phyloP scores from a whole-genome alignment of 2,329 filamentous ascomycete genomes.

The Tolypocladium endophyticum region DNA sequence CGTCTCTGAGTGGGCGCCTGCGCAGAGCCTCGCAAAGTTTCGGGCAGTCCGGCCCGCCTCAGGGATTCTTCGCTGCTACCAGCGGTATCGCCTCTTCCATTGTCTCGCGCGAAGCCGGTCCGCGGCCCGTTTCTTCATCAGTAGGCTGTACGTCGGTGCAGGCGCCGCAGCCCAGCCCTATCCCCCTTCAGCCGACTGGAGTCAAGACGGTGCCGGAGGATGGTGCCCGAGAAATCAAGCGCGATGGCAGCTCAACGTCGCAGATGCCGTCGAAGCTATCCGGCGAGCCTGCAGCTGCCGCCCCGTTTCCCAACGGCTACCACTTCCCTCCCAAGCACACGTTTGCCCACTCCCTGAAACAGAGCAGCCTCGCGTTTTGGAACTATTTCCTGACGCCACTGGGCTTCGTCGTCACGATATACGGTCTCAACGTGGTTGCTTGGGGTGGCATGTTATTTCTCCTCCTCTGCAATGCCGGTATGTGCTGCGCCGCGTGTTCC shows the following conservation, averaged over 20 bases:
- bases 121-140: slow-evolving; percentile 8
- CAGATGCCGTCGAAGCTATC: slow-evolving; percentile 8
- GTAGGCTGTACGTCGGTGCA: slow-evolving; percentile 7
- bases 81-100: slow-evolving; percentile 33
- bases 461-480: slow-evolving; percentile 59
- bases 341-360: slow-evolving; percentile 46
- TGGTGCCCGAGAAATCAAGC: neutral
- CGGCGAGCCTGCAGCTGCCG: slow-evolving; percentile 19
- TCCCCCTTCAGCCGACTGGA: neutral
- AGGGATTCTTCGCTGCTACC: slow-evolving; percentile 37
- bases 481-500: neutral
- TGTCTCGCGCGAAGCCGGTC: slow-evolving; percentile 12
- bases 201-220: slow-evolving; percentile 2
- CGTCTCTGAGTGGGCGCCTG: slow-evolving; percentile 19
- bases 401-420: slow-evolving; percentile 68
- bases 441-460: slow-evolving; percentile 92
- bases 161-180: neutral
- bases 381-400: slow-evolving; percentile 64
- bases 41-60: slow-evolving; percentile 33
- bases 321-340: slow-evolving; percentile 53
- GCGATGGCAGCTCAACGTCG: slow-evolving; percentile 7
- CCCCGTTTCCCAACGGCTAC: slow-evolving; percentile 51
- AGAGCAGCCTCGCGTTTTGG: slow-evolving; percentile 53
- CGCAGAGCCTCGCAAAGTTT: slow-evolving; percentile 26
- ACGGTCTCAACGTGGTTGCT: slow-evolving; percentile 72